Base-by-base conservation (phyloP, 2,329 filamentous ascomycete genomes). In the Cyphellophora europaea region DNA sequence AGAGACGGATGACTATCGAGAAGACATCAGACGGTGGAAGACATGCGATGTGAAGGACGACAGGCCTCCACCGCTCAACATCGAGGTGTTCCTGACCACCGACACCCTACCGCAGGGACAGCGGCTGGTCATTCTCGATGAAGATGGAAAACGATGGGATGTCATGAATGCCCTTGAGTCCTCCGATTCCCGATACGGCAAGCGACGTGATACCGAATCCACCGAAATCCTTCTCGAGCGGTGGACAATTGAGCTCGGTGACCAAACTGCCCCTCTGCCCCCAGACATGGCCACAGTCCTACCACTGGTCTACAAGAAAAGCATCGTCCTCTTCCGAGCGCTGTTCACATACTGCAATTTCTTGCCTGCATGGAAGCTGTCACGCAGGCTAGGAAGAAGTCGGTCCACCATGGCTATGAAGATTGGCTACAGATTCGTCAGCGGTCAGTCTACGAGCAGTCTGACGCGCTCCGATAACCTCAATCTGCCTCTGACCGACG, bases 251-350 rank as follows among this genome's bases (percentile, higher is more conserved):
- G 81, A 91, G 54, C 68, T 96, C 37, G 83, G 83, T 53, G 74
- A 75, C 47, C 53, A 84, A 37, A 50, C 66, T 5, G 50, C 64
- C 25, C 39, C 43, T 11, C 36, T 48, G 1, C 43, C 47, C 11
- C 29, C 40, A n/a, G 71, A 77, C 40, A 57, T 77, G 33, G 67
- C 60, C 35, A 66, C 73, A 30, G 66, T 74, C 19, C 65, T 96
- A 33, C 87, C 91, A 11, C 89, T 85, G 34, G 79, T 94, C 39
- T 98, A 98, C 70, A 98, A 98, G 64, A 91, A 93, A 62, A 86
- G 84, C 50, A 93, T 98, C 45, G 82, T 96, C 47, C 77, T 95
- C 49, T 95, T 96, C 61, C 76, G 91, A 41, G 87, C 87, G 2
- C 70, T 98, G 30, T 94, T 84, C 57, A 77, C 84, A 32, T 82